Conservation (phyloP, 2,329 filamentous ascomycete genomes). For the Cryphonectria parasitica region DNA sequence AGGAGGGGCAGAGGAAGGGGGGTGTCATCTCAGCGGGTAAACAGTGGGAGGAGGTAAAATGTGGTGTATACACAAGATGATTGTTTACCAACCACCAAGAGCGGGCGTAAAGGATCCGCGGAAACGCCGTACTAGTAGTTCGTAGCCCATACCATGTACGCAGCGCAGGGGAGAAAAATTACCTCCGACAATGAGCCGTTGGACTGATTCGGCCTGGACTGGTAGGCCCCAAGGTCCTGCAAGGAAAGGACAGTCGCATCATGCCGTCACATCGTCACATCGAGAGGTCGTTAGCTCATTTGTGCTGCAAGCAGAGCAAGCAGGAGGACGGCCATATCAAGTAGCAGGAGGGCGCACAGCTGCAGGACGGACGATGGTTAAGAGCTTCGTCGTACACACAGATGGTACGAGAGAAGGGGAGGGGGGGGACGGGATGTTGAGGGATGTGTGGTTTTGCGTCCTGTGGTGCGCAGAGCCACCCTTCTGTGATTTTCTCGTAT, state of each 20-base stretch:
- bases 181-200: neutral
- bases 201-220: neutral
- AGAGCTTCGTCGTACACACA: neutral
- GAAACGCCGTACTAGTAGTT: neutral
- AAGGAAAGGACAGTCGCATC: neutral
- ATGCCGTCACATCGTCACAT: constrained; percentile 11
- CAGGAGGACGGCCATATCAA: neutral
- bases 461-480: neutral
- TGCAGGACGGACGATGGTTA: neutral
- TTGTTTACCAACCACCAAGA: too few species aligned
- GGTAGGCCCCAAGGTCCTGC: neutral
- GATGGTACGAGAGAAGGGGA: neutral
- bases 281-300: neutral
- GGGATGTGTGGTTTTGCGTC: neutral
- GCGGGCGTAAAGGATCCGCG: neutral
- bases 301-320: neutral
- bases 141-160: neutral
- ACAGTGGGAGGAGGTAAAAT: neutral
- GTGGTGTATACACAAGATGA: neutral
- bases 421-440: neutral
- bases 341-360: neutral
- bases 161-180: neutral
- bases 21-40: neutral
- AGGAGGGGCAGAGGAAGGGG: neutral
- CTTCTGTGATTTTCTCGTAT: neutral